Conservation (phyloP, 2,329 filamentous ascomycete genomes). For the Fusarium sororula region DNA sequence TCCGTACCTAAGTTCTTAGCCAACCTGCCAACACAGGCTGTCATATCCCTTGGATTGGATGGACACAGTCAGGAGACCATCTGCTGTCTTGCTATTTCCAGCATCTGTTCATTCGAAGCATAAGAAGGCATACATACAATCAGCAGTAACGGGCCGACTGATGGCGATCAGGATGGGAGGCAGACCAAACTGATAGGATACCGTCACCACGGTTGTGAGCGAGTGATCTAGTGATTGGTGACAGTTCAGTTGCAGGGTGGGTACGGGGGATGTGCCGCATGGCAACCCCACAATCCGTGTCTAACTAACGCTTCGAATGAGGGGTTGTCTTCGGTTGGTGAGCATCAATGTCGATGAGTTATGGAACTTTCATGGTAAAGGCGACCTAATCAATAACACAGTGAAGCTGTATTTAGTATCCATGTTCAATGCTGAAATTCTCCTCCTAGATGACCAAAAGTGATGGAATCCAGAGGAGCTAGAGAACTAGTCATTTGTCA, state of each 20-base stretch:
- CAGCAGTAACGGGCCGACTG: constrained; percentile 44
- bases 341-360: constrained; percentile 2
- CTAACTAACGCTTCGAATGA: constrained; percentile 18
- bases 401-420: neutral
- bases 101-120: constrained; percentile 3
- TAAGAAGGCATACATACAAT: neutral
- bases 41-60: neutral
- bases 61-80: neutral
- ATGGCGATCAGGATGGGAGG: constrained; percentile 26
- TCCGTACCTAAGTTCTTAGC: neutral
- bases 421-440: neutral
- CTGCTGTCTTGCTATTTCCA: neutral
- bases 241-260: constrained; percentile 23
- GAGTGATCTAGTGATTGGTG: constrained; percentile 37
- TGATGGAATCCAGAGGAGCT: neutral
- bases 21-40: constrained; percentile 3
- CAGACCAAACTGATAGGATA: constrained; percentile 43
- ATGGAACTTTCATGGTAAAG: neutral
- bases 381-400: neutral
- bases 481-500: neutral
- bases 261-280: constrained; percentile 37
- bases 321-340: constrained; percentile 19
- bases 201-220: constrained; percentile 39
- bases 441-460: neutral
- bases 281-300: constrained; percentile 39